Evolutionary conservation across 768 basidiomycete species (phyloP), one percentile per base, ranked within the genome.

Genomic region (Cantharellus anzutake): DNA sequence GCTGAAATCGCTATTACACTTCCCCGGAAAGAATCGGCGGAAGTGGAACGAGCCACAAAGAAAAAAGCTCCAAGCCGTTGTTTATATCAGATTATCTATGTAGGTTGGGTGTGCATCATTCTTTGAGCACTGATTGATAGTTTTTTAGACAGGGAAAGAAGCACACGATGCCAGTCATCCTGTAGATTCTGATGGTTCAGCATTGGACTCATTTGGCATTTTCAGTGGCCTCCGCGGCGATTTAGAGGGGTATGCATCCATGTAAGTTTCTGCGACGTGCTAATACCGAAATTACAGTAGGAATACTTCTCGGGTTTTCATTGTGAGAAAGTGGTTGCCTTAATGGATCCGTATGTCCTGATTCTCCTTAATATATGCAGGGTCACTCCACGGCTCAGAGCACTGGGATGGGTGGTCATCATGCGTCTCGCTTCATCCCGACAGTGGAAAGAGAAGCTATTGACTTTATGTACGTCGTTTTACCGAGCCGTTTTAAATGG

Each of bases 391-490:
- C 91, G 2, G 83, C 78, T 3, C 94, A 98, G 71, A 94, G 91
- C 5, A 94, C 92, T 1, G 93, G 94, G 40, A 74, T 78, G 7
- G 79, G 78, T 2, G 80, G 80, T 0, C 79, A 83, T 60, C 74
- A 84, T 65, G 75, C 89, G 0, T 83, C 86, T 4, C 76, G 92
- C 2, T 96, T 96, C 67, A 93, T 98, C 60, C 88, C 91, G 5
- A 97, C 93, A 0, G 93, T 98, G 4, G 94, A 98, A 69, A 79
- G 94, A 62, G 94, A 98, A 71, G 86, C 85, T 0, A 84, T 93
- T 63, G 91, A 89, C 70, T 73, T 93, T 39, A 83, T 90, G 83
- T 87, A 53, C 51, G 62, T 61, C 3, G 20, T 16, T 5, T 16
- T 56, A 11, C 11, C n/a, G 66, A 70, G 81, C 60, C 42, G 5